Conservation (phyloP, 2,329 filamentous ascomycete genomes). For the Talaromyces funiculosus region DNA sequence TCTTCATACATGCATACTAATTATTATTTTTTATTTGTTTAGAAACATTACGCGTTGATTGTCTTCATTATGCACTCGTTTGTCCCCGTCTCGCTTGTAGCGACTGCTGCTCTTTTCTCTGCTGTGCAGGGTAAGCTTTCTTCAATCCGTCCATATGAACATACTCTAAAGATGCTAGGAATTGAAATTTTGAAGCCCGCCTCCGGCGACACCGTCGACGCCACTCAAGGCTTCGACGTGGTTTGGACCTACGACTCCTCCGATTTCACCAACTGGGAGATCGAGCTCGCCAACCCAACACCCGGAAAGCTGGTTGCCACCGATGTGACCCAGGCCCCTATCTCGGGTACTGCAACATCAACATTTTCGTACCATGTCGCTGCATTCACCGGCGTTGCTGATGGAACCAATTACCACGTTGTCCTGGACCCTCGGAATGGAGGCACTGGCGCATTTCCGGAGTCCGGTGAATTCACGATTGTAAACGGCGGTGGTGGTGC, state of each 20-base stretch:
- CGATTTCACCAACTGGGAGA: conserved; percentile 13
- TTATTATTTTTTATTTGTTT: conserved; percentile 3
- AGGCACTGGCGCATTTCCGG: neutral
- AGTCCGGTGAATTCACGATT: conserved; percentile 11
- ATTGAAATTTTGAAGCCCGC: conserved; percentile 10
- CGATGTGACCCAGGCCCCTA: conserved; percentile 3
- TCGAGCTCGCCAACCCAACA: conserved; percentile 8
- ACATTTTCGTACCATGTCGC: conserved; percentile 10
- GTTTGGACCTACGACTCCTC: conserved; percentile 14
- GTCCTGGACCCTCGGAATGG: conserved; percentile 10
- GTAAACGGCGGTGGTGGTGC: conserved; percentile 6
- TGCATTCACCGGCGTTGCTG: conserved; percentile 6
- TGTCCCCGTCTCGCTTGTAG: conserved; percentile 9
- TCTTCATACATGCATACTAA: neutral
- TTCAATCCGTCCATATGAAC: neutral
- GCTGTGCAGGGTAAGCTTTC: conserved; percentile 9
- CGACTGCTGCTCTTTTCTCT: conserved; percentile 11
- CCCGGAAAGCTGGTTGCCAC: conserved; percentile 10
- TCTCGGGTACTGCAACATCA: neutral
- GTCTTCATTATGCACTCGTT: conserved; percentile 10
- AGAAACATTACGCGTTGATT: neutral
- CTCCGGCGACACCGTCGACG: conserved; percentile 8
- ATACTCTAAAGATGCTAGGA: neutral
- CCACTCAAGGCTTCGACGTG: conserved; percentile 11
- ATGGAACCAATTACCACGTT: conserved; percentile 8